These are phyloP conservation scores for Fusarium sp. DNA, from an alignment of 2,329 filamentous ascomycete genomes.

Conservation along the genomic window DNA sequence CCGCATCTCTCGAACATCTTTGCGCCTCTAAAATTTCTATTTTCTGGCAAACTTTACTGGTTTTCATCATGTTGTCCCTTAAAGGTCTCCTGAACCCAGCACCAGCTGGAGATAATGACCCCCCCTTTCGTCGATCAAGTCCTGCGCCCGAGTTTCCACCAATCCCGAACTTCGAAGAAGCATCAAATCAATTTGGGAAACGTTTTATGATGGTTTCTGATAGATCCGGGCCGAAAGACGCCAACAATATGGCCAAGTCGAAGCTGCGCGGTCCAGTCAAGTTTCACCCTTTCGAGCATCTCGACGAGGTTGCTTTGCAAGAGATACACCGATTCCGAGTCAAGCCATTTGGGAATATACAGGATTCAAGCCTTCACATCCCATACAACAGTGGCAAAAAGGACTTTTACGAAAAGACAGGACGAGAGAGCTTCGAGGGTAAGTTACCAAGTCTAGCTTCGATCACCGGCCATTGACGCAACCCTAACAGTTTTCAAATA, in stretches of 20 bases:
- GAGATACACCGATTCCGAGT: slow-evolving; percentile 74
- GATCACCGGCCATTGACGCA: slow-evolving; percentile 26
- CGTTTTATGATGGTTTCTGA: slow-evolving; percentile 22
- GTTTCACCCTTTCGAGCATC: slow-evolving; percentile 77
- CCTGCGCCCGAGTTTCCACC: slow-evolving; percentile 41
- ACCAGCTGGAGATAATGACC: slow-evolving; percentile 54
- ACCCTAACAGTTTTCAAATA: slow-evolving; percentile 59
- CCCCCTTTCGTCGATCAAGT: slow-evolving; percentile 51
- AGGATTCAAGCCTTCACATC: slow-evolving; percentile 76
- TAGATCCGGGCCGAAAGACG: slow-evolving; percentile 58
- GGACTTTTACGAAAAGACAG: slow-evolving; percentile 85
- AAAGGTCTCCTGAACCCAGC: slow-evolving; percentile 74
- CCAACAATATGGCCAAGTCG: slow-evolving; percentile 59
- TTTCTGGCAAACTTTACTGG: slow-evolving; percentile 28
- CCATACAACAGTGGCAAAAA: slow-evolving; percentile 97
- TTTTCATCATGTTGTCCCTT: slow-evolving; percentile 68
- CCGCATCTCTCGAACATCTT: slow-evolving; percentile 16
- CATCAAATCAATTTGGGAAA: slow-evolving; percentile 9
- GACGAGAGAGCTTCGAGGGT: slow-evolving; percentile 90
- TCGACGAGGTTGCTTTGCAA: slow-evolving; percentile 65
- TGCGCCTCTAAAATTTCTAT: slow-evolving; percentile 1
- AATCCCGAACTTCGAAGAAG: slow-evolving; percentile 14
- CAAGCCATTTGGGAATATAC: slow-evolving; percentile 71
- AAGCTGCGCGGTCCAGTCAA: slow-evolving; percentile 74
- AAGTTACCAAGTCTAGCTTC: slow-evolving; percentile 37